Conservation (phyloP, 352 stramenopile genomes). For the Hyaloperonospora arabidopsidis region DNA sequence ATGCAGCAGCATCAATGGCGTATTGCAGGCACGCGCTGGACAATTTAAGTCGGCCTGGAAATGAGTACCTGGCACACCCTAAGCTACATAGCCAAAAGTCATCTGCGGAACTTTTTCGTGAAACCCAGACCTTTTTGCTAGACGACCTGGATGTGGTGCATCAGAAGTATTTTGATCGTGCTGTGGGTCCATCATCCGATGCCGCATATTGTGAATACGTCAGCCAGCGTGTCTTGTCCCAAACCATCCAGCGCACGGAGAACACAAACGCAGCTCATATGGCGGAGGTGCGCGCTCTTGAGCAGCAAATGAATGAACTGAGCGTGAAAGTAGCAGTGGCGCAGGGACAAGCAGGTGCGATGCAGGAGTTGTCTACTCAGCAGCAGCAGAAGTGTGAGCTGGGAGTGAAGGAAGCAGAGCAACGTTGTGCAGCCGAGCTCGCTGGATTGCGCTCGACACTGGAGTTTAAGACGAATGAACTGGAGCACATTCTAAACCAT, state of each 20-base stretch:
- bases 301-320: constrained; percentile 76
- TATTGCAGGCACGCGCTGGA: constrained; percentile 69
- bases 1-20: constrained; percentile 73
- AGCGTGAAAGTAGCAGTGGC: constrained; percentile 75
- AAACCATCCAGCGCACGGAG: constrained; percentile 76
- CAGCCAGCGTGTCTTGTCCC: constrained; percentile 58
- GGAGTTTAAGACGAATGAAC: constrained; percentile 83
- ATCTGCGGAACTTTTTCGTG: constrained; percentile 64
- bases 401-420: constrained; percentile 67
- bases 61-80: constrained; percentile 31
- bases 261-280: constrained; percentile 67
- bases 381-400: constrained; percentile 74
- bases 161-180: constrained; percentile 50
- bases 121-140: constrained; percentile 58
- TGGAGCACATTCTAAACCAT: constrained; percentile 83
- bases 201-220: constrained; percentile 79
- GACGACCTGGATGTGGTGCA: constrained; percentile 42
- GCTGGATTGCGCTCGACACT: constrained; percentile 54
- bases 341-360: constrained; percentile 70
- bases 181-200: constrained; percentile 68
- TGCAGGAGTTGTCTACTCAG: constrained; percentile 71
- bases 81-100: constrained; percentile 43
- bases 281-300: constrained; percentile 61
- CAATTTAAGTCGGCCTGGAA: constrained; percentile 31
- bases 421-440: constrained; percentile 63